These are phyloP conservation scores for Mortierella sp. DNA, from an alignment of 371 early-diverging fungal species.

Conservation along the genomic window DNA sequence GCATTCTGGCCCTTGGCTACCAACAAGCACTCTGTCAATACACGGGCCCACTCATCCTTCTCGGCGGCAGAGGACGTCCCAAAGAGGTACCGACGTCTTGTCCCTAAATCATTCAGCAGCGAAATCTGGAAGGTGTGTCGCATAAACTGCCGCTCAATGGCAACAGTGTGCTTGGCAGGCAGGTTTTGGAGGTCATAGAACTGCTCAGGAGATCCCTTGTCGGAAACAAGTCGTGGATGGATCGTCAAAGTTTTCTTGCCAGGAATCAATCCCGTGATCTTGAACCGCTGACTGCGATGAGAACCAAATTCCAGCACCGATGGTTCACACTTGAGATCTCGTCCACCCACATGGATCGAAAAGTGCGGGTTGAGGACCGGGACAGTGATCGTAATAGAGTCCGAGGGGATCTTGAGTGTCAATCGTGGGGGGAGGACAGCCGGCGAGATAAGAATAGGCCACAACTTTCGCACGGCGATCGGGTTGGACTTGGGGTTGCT, in stretches of 20 bases:
- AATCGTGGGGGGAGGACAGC: slow-evolving; percentile 70
- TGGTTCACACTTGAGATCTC: slow-evolving; percentile 72
- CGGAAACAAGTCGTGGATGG: slow-evolving; percentile 56
- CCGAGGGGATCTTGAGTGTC: slow-evolving; percentile 70
- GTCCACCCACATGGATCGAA: slow-evolving; percentile 74
- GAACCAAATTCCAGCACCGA: slow-evolving; percentile 71
- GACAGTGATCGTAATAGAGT: slow-evolving; percentile 72
- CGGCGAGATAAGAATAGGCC: slow-evolving; percentile 47
- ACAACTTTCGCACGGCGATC: slow-evolving; percentile 29
- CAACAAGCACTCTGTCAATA: slow-evolving; percentile 36
- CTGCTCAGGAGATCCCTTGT: slow-evolving; percentile 65
- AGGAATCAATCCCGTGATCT: slow-evolving; percentile 71
- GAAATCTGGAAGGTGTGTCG: slow-evolving; percentile 77
- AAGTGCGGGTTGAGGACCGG: slow-evolving; percentile 73
- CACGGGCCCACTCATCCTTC: slow-evolving; percentile 62
- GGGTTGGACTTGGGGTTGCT: slow-evolving; percentile 13
- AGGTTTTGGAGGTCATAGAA: slow-evolving; percentile 69
- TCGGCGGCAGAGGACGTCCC: slow-evolving; percentile 69
- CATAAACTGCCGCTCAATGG: slow-evolving; percentile 80
- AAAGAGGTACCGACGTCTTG: slow-evolving; percentile 68
- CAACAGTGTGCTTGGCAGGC: slow-evolving; percentile 72
- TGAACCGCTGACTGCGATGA: slow-evolving; percentile 71
- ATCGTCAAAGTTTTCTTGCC: slow-evolving; percentile 79
- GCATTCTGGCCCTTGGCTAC: slow-evolving; percentile 53
- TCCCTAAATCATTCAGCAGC: slow-evolving; percentile 63